These are phyloP conservation scores for Rhododendron griersonianum DNA, from an alignment of 148 eudicot species.

Conservation along the genomic window DNA sequence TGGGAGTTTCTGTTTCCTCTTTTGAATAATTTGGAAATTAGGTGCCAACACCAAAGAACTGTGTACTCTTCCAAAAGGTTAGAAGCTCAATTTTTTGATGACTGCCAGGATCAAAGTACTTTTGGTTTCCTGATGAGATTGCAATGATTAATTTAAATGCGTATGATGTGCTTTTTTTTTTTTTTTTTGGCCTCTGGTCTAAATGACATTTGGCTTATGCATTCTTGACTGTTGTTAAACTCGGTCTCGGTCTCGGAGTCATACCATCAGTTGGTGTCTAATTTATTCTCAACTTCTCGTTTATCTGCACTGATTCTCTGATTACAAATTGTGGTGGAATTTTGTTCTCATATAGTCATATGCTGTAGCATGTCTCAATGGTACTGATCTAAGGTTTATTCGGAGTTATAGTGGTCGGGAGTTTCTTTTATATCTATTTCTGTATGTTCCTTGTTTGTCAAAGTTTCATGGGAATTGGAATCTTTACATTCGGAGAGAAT, in stretches of 20 bases:
- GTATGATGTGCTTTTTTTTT: neutral
- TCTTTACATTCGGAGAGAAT: neutral
- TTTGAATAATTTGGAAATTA: neutral
- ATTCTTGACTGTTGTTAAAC: neutral
- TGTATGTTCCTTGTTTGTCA: neutral
- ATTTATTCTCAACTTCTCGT: conserved; percentile 2
- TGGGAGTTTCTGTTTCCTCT: conserved; percentile 7
- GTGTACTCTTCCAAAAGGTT: conserved; percentile 7
- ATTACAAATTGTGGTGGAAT: neutral
- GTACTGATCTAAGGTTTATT: neutral
- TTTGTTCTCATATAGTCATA: neutral
- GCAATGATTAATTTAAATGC: neutral
- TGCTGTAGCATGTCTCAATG: neutral
- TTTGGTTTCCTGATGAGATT: conserved; percentile 3
- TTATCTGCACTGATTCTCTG: neutral
- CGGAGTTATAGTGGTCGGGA: neutral
- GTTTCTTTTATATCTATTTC: neutral
- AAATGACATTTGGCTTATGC: neutral
- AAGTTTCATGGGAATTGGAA: neutral
- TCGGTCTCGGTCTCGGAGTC: neutral
- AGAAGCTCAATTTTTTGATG: neutral
- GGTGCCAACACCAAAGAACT: neutral
- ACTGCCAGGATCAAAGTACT: neutral
- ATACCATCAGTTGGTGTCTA: neutral
- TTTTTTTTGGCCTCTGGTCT: neutral